Evolutionary conservation across 176 grass and related monocot genomes (phyloP).

Genomic region (Oryza punctata): DNA sequence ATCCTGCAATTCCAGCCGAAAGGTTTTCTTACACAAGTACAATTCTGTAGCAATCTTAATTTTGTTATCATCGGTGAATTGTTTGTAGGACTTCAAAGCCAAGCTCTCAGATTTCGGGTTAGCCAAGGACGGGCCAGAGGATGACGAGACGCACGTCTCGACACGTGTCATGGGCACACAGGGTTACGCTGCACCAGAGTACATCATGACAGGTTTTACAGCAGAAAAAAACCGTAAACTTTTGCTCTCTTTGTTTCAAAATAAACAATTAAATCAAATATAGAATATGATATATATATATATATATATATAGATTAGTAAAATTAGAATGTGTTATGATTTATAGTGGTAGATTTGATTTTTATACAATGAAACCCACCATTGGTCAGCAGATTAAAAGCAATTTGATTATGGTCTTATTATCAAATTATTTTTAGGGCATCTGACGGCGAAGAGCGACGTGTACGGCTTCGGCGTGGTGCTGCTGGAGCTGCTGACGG

Average conservation of each 20-base stretch:
- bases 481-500: slow-evolving; percentile 67
- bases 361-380: too few relatives aligned
- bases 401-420: not conserved
- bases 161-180: slow-evolving; percentile 93
- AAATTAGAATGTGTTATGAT: too few relatives aligned
- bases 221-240: not conserved
- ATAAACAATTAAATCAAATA: too few relatives aligned
- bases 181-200: slow-evolving; percentile 94
- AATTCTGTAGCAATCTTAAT: not conserved
- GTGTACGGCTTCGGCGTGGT: slow-evolving; percentile 85
- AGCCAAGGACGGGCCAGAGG: slow-evolving; percentile 78
- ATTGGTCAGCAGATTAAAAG: not conserved
- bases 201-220: slow-evolving; percentile 82
- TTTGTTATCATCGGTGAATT: not conserved
- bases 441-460: slow-evolving; percentile 83
- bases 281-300: too few relatives aligned
- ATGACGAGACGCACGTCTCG: slow-evolving; percentile 87
- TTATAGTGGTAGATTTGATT: too few relatives aligned
- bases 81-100: slow-evolving; percentile 62
- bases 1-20: not conserved
- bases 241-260: not conserved
- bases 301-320: too few relatives aligned
- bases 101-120: slow-evolving; percentile 96
- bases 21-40: not conserved
- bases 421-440: slow-evolving; percentile 30